Evolutionary conservation across 306 rosid species (phyloP).

Genomic region (Dryas octopetala): DNA sequence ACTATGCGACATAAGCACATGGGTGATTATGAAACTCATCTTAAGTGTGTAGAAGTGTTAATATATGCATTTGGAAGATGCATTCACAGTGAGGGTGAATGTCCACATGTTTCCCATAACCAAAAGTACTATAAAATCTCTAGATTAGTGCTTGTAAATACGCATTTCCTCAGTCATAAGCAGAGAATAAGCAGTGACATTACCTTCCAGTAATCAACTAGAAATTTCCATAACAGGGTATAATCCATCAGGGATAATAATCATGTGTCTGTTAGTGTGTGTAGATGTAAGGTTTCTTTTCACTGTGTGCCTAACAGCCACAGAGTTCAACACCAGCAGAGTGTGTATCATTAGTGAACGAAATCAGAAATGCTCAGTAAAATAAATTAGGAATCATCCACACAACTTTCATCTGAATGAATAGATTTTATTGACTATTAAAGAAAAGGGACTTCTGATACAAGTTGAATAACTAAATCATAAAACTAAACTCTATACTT

Average conservation of each 20-base stretch:
- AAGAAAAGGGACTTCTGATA: conserved; percentile 5
- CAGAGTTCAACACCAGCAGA: not conserved
- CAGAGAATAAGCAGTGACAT: not conserved
- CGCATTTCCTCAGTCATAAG: not conserved
- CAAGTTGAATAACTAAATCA: not conserved
- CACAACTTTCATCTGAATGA: not conserved
- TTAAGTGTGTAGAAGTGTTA: too few species aligned
- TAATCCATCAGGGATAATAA: not conserved
- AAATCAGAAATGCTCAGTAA: not conserved
- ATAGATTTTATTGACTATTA: conserved; percentile 1
- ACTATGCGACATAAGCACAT: not conserved
- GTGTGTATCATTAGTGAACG: not conserved
- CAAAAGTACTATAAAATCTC: too few species aligned
- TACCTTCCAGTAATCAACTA: not conserved
- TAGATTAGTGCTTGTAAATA: too few species aligned
- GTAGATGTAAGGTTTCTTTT: not conserved
- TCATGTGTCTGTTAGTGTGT: not conserved
- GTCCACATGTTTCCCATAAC: too few species aligned
- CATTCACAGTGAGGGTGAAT: too few species aligned
- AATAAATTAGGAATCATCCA: not conserved
- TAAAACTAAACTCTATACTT: not conserved
- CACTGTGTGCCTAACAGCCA: not conserved
- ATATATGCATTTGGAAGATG: too few species aligned
- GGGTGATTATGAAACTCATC: too few species aligned
- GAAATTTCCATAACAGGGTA: not conserved